These are phyloP conservation scores for Cyberlindnera subsufficiens DNA, from an alignment of 805 yeast genomes.

Conservation along the genomic window DNA sequence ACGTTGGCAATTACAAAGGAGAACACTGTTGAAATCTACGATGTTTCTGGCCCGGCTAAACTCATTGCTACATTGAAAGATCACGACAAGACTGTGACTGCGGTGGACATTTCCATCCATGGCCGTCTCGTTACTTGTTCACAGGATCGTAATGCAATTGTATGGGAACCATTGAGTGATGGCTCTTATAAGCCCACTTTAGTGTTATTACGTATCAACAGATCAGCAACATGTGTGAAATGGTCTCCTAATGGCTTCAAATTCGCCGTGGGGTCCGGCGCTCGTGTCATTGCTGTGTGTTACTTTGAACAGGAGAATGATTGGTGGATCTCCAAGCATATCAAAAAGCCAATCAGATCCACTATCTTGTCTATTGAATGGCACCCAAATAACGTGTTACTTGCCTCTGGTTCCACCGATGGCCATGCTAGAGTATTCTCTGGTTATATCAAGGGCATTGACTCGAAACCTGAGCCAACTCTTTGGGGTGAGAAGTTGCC, in stretches of 20 bases:
- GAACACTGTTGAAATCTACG: conserved; percentile 69
- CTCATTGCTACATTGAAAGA: conserved; percentile 65
- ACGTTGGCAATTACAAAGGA: conserved; percentile 79
- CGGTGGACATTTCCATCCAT: conserved; percentile 83
- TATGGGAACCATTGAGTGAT: conserved; percentile 76
- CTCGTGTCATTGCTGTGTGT: conserved; percentile 90
- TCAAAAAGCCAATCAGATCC: conserved; percentile 89
- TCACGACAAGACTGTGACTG: conserved; percentile 92
- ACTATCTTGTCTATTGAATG: conserved; percentile 79
- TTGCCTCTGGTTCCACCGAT: conserved; percentile 90
- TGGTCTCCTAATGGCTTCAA: conserved; percentile 96
- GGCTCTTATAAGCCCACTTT: conserved; percentile 76
- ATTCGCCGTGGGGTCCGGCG: conserved; percentile 97
- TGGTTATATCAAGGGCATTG: conserved; percentile 84
- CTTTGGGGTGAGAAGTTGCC: conserved; percentile 96
- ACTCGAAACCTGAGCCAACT: conserved; percentile 70
- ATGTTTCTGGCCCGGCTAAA: conserved; percentile 49
- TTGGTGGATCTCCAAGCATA: conserved; percentile 99
- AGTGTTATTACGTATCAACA: conserved; percentile 84
- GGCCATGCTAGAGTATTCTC: conserved; percentile 89
- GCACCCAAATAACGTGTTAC: conserved; percentile 88
- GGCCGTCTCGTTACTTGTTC: conserved; percentile 95
- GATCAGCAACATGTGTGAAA: conserved; percentile 90
- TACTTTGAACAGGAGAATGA: conserved; percentile 94
- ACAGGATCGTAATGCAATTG: conserved; percentile 95